Conservation (phyloP, 768 basidiomycete genomes). For the Kwoniella newhampshirensis region DNA sequence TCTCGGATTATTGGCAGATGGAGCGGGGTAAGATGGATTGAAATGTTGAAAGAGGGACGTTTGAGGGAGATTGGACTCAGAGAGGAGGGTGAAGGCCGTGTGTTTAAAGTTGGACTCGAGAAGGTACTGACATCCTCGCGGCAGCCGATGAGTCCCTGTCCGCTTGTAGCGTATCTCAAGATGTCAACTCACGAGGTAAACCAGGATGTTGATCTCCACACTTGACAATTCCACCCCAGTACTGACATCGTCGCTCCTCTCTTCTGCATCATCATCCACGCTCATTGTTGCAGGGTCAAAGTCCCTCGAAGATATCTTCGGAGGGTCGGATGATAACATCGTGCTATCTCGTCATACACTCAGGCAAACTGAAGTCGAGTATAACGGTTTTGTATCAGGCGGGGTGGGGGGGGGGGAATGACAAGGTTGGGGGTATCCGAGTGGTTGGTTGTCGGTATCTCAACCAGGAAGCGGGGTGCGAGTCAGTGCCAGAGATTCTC, state of each 20-base stretch:
- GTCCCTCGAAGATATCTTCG: constrained; percentile 25
- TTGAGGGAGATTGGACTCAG: constrained; percentile 43
- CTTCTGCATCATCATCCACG: constrained; percentile 20
- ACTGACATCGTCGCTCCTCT: constrained; percentile 19
- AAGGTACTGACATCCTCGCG: constrained; percentile 34
- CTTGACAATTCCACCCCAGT: constrained; percentile 29
- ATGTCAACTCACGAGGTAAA: constrained; percentile 42
- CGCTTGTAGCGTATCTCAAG: background rate
- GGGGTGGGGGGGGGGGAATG: no score
- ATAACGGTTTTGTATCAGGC: no score
- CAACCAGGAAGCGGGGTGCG: background rate
- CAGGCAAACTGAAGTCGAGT: background rate
- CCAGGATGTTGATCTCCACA: constrained; percentile 50
- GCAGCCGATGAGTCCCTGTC: background rate
- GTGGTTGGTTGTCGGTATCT: constrained; percentile 4
- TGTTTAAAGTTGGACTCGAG: constrained; percentile 50
- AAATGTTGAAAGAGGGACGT: constrained; percentile 47
- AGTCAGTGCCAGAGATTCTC: no score
- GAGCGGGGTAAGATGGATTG: constrained; percentile 37
- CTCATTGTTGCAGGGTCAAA: constrained; percentile 32
- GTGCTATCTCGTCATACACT: background rate
- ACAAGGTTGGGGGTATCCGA: no score
- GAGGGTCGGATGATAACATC: constrained; percentile 39
- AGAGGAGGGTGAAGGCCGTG: constrained; percentile 47
- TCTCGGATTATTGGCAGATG: constrained; percentile 9